phyloP scores from a whole-genome alignment of 805 yeast species.

The Teunomyces barrocoloradensis region DNA sequence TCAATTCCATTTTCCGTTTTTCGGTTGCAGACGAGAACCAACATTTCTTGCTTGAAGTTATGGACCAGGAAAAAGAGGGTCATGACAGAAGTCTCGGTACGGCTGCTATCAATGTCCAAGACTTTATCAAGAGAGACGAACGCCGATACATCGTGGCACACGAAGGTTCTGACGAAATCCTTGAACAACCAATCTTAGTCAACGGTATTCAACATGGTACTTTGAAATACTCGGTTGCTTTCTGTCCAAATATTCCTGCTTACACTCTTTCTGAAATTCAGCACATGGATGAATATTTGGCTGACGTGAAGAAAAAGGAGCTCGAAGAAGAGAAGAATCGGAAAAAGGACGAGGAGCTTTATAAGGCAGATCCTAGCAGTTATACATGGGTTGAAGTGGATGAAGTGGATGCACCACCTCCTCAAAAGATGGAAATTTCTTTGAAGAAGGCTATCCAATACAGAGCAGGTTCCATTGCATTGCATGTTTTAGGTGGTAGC shows the following conservation, averaged over 20 bases:
- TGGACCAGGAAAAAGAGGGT: constrained; percentile 65
- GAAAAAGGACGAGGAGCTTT: constrained; percentile 47
- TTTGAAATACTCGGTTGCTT: constrained; percentile 55
- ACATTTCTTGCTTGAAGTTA: constrained; percentile 53
- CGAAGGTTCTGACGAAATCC: constrained; percentile 49
- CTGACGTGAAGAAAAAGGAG: constrained; percentile 25
- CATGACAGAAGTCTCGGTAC: constrained; percentile 66
- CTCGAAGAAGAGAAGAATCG: constrained; percentile 36
- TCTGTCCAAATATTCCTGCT: constrained; percentile 64
- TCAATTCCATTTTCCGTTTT: constrained; percentile 55
- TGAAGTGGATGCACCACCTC: constrained; percentile 32
- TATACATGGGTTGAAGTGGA: constrained; percentile 62
- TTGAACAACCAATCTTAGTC: constrained; percentile 43
- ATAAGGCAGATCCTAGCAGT: constrained; percentile 55
- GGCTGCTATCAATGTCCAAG: constrained; percentile 47
- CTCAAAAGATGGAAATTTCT: constrained; percentile 44
- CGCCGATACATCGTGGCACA: constrained; percentile 47
- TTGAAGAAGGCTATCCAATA: constrained; percentile 52
- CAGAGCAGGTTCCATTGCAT: constrained; percentile 62
- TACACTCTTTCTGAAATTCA: constrained; percentile 56
- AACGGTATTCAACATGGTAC: constrained; percentile 44
- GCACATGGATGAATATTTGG: constrained; percentile 43
- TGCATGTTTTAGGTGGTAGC: constrained; percentile 51
- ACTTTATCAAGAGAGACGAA: constrained; percentile 46
- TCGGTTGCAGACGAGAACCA: constrained; percentile 64